Conservation (phyloP, 2,329 filamentous ascomycete species). For the Aureobasidium vineae region DNA sequence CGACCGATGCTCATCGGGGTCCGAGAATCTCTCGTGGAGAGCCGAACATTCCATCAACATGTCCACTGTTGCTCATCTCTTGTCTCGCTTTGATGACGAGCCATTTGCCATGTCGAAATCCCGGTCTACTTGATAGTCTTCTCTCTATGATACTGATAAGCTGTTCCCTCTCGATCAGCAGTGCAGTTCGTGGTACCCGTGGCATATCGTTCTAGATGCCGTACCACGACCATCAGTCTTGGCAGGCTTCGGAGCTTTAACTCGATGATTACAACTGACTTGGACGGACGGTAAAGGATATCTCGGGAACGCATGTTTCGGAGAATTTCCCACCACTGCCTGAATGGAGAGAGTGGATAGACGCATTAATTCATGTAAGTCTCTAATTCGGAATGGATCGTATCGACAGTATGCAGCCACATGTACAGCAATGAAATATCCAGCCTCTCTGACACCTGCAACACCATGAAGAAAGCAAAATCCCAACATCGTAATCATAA, state of each 20-base stretch:
- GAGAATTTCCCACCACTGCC: constrained; percentile 17
- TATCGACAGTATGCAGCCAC: constrained; percentile 19
- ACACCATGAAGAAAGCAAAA: constrained; percentile 3
- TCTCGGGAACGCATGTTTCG: constrained; percentile 18
- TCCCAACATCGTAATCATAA: constrained; percentile 8
- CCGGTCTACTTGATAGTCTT: background rate
- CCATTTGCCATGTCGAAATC: background rate
- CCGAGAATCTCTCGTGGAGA: constrained; percentile 22
- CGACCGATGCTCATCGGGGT: constrained; percentile 22
- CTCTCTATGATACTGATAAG: constrained; percentile 4
- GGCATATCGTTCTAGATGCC: background rate
- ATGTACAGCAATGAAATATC: constrained; percentile 19
- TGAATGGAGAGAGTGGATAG: background rate
- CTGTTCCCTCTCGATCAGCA: background rate
- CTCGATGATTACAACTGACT: constrained; percentile 10
- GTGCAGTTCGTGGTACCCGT: background rate
- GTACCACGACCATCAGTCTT: constrained; percentile 7
- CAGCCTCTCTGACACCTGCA: constrained; percentile 11
- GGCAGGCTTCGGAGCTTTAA: constrained; percentile 17
- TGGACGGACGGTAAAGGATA: constrained; percentile 15
- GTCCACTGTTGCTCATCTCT: background rate
- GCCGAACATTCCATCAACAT: constrained; percentile 16
- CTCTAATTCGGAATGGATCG: constrained; percentile 7
- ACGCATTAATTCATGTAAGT: constrained; percentile 13
- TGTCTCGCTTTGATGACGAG: background rate